Conservation (phyloP, 176 grass and related monocot species). For the Bonia amplexicaulis region DNA sequence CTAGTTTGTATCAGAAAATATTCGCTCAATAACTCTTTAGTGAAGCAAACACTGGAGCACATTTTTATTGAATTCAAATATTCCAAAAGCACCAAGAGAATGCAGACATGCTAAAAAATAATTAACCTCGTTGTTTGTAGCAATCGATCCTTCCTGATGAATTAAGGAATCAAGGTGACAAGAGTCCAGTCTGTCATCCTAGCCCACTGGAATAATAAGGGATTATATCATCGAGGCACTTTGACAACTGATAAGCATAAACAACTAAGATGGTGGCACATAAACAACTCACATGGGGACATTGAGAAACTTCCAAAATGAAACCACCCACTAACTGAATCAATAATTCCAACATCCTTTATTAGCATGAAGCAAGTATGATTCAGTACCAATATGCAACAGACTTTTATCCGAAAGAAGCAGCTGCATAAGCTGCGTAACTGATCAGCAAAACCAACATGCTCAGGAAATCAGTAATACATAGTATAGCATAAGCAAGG, state of each 20-base stretch:
- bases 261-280: neutral
- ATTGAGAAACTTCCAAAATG: neutral
- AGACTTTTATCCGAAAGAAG: neutral
- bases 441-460: neutral
- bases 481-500: neutral
- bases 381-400: neutral
- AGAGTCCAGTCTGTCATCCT: slow-evolving; percentile 19
- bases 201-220: neutral
- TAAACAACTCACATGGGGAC: neutral
- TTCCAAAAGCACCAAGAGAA: neutral
- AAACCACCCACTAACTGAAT: neutral
- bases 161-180: slow-evolving; percentile 21
- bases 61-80: neutral
- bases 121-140: neutral
- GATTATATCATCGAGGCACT: neutral
- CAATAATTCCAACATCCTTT: neutral
- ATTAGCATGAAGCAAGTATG: neutral
- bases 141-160: neutral
- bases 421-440: neutral
- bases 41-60: neutral
- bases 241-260: neutral
- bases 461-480: neutral
- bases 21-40: neutral
- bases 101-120: neutral
- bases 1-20: neutral